phyloP scores from a whole-genome alignment of 768 basidiomycete species.

The Termitomyces titanicus region DNA sequence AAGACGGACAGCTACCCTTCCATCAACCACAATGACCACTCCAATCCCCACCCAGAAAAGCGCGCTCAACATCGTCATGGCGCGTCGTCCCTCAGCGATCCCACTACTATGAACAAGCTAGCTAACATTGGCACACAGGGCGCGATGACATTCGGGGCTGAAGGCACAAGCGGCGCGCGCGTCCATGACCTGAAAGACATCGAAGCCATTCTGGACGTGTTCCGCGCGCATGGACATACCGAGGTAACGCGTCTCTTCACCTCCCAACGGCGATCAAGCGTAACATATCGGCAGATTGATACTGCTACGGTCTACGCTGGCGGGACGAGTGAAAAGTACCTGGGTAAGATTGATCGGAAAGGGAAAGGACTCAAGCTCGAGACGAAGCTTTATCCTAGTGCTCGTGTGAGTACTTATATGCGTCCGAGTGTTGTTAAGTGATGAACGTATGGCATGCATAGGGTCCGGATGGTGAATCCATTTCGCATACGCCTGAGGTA shows the following conservation, averaged over 20 bases:
- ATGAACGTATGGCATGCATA: not conserved
- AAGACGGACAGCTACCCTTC: no score
- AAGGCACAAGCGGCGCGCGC: slow-evolving; percentile 35
- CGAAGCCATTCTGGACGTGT: slow-evolving; percentile 44
- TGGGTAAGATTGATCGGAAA: slow-evolving; percentile 51
- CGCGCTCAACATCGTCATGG: slow-evolving; percentile 50
- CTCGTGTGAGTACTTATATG: slow-evolving; percentile 16
- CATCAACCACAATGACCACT: slow-evolving; percentile 17
- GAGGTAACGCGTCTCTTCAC: slow-evolving; percentile 1
- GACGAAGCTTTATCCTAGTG: slow-evolving; percentile 52
- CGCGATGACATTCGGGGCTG: slow-evolving; percentile 43
- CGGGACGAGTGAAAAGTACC: slow-evolving; percentile 53
- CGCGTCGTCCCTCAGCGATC: slow-evolving; percentile 39
- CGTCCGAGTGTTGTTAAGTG: not conserved
- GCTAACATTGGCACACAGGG: slow-evolving; percentile 23
- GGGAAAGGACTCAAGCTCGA: slow-evolving; percentile 50
- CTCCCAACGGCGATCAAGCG: slow-evolving; percentile 16
- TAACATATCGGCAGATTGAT: slow-evolving; percentile 10
- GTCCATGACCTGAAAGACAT: slow-evolving; percentile 42
- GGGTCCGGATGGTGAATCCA: not conserved
- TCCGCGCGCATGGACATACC: slow-evolving; percentile 51
- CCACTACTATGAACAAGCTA: not conserved
- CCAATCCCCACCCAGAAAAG: slow-evolving; percentile 30
- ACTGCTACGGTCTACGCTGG: slow-evolving; percentile 29
- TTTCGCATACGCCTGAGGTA: slow-evolving; percentile 31